Evolutionary conservation across 306 rosid species (phyloP).

Genomic region (Cercis canadensis): DNA sequence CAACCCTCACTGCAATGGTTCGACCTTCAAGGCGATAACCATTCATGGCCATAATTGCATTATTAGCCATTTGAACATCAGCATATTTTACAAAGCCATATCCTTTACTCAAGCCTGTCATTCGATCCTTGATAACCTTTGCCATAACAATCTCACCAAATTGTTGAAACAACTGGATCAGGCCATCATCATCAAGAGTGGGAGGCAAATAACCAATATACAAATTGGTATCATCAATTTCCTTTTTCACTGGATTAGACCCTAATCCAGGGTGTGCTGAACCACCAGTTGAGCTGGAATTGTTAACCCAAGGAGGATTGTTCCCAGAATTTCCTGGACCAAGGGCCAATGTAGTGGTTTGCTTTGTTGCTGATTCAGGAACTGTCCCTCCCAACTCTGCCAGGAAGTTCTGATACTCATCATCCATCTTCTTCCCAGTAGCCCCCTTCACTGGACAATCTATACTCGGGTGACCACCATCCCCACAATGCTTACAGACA

Average conservation of each 20-base stretch:
- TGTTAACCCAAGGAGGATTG: constrained; percentile 96
- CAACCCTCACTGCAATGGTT: constrained; percentile 96
- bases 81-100: constrained; percentile 96
- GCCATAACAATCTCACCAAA: constrained; percentile 99
- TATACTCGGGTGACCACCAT: constrained; percentile 97
- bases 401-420: constrained; percentile 90
- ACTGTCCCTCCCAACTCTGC: constrained; percentile 85
- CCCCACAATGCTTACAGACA: constrained; percentile 94
- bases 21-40: constrained; percentile 93
- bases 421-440: constrained; percentile 72
- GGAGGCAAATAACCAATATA: constrained; percentile 97
- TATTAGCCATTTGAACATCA: constrained; percentile 91
- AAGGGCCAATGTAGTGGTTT: constrained; percentile 54
- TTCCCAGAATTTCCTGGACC: constrained; percentile 76
- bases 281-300: constrained; percentile 44
- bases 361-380: constrained; percentile 65
- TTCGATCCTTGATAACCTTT: constrained; percentile 87
- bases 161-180: constrained; percentile 84
- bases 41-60: constrained; percentile 85
- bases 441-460: constrained; percentile 98
- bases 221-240: constrained; percentile 91
- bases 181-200: constrained; percentile 84
- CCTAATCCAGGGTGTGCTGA: constrained; percentile 75
- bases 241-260: constrained; percentile 71
- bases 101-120: constrained; percentile 89